These are phyloP conservation scores for Arabis hirsuta DNA, from an alignment of 345 rosid species.

Conservation along the genomic window DNA sequence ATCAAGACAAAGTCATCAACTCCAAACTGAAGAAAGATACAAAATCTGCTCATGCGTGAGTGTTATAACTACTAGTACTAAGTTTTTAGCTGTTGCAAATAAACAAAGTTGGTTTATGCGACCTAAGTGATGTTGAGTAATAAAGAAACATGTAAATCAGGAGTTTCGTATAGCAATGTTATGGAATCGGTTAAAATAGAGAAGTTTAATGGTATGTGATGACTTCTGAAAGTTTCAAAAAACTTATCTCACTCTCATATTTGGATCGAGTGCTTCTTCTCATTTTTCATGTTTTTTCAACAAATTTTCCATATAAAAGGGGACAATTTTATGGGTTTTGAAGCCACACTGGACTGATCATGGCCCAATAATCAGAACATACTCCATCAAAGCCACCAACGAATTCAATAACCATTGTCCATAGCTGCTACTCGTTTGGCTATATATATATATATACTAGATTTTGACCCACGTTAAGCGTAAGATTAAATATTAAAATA, in stretches of 20 bases:
- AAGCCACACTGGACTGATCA: neutral
- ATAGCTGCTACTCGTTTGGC: neutral
- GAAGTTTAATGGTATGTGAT: neutral
- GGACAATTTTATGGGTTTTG: neutral
- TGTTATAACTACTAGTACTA: neutral
- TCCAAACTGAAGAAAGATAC: constrained; percentile 18
- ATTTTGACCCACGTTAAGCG: too few species aligned
- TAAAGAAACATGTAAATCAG: constrained; percentile 33
- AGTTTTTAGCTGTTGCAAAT: neutral
- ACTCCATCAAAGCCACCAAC: neutral
- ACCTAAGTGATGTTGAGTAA: constrained; percentile 16
- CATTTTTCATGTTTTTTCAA: neutral
- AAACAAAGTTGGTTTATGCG: constrained; percentile 3
- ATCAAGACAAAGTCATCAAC: constrained; percentile 33
- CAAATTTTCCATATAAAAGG: neutral
- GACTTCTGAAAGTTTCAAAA: neutral
- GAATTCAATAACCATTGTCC: neutral
- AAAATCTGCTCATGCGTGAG: neutral
- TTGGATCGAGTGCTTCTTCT: neutral
- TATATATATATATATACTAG: too few species aligned
- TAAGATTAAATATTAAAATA: too few species aligned
- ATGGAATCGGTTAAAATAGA: neutral
- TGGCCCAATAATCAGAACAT: constrained; percentile 5
- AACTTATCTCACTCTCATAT: neutral
- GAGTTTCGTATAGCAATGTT: constrained; percentile 22